Conservation (phyloP, 176 grass and related monocot genomes). For the Cenchrus purpureus region DNA sequence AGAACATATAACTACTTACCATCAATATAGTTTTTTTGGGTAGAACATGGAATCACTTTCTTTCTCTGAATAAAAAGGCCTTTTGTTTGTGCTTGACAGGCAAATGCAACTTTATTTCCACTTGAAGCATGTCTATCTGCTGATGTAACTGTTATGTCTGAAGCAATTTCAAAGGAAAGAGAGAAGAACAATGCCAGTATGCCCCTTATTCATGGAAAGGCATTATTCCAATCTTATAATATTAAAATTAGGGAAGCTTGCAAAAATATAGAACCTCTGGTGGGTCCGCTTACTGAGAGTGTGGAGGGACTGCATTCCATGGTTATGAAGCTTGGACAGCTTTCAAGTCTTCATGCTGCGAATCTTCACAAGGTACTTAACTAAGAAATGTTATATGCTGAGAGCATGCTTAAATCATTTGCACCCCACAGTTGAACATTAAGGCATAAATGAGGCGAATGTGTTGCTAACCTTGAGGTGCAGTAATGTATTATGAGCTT, state of each 20-base stretch:
- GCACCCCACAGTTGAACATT: background rate
- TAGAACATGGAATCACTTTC: slow-evolving; percentile 27
- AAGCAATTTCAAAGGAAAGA: slow-evolving; percentile 68
- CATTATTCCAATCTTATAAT: slow-evolving; percentile 83
- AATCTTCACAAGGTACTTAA: slow-evolving; percentile 89
- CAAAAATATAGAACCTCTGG: slow-evolving; percentile 65
- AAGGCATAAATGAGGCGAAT: background rate
- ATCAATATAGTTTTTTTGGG: slow-evolving; percentile 17
- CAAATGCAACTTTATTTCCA: slow-evolving; percentile 81
- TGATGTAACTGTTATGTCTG: slow-evolving; percentile 80
- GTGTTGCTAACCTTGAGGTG: background rate
- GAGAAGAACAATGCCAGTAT: slow-evolving; percentile 61
- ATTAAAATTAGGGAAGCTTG: slow-evolving; percentile 84
- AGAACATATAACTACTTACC: slow-evolving; percentile 22
- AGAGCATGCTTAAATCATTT: background rate
- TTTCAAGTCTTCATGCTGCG: slow-evolving; percentile 89
- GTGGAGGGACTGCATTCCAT: slow-evolving; percentile 81
- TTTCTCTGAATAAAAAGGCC: slow-evolving; percentile 36
- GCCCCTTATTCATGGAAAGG: slow-evolving; percentile 74
- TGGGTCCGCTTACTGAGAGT: slow-evolving; percentile 60
- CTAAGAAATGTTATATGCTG: slow-evolving; percentile 30
- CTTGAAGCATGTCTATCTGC: slow-evolving; percentile 75
- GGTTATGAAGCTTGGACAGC: slow-evolving; percentile 80
- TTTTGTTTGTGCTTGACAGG: slow-evolving; percentile 66
- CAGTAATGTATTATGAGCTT: background rate